Evolutionary conservation across 495 filamentous ascomycete genomes (phyloP).

Genomic region (Aspergillus avenaceus): DNA sequence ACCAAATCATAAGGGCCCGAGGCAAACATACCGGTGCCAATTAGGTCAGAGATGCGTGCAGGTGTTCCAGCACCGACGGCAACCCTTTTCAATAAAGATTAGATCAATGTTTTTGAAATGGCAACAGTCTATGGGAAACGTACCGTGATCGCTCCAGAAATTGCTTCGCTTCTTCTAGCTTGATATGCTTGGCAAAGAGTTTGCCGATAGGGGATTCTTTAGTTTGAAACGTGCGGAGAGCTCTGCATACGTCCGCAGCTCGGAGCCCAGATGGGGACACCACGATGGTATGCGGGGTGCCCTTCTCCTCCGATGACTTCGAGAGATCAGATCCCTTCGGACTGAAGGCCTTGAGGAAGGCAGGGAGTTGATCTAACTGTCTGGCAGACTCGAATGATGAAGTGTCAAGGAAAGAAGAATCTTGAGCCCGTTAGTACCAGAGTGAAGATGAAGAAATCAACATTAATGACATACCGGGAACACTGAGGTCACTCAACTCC

Average conservation of each 20-base stretch:
- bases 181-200: slow-evolving; percentile 97
- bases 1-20: neutral
- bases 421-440: slow-evolving; percentile 31
- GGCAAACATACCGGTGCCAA: slow-evolving; percentile 62
- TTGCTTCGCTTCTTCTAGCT: slow-evolving; percentile 78
- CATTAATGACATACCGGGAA: slow-evolving; percentile 61
- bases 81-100: slow-evolving; percentile 42
- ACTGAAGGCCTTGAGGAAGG: slow-evolving; percentile 67
- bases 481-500: slow-evolving; percentile 75
- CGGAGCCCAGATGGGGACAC: slow-evolving; percentile 74
- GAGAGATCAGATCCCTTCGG: slow-evolving; percentile 47
- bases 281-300: slow-evolving; percentile 82
- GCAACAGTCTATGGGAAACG: slow-evolving; percentile 1
- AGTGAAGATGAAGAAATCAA: neutral
- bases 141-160: slow-evolving; percentile 62
- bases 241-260: slow-evolving; percentile 70
- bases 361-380: slow-evolving; percentile 64
- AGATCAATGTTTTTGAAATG: slow-evolving; percentile 2
- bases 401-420: slow-evolving; percentile 63
- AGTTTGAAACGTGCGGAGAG: slow-evolving; percentile 70
- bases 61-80: slow-evolving; percentile 90
- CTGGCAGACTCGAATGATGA: slow-evolving; percentile 63
- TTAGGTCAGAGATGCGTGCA: slow-evolving; percentile 69
- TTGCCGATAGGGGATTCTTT: slow-evolving; percentile 79
- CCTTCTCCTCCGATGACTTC: slow-evolving; percentile 61